A percentile compares a stretch with the other conserved stretches of the same genome.
Conservation (phyloP, 176 grass and related monocot genomes). For the Alopecurus myosuroides region DNA sequence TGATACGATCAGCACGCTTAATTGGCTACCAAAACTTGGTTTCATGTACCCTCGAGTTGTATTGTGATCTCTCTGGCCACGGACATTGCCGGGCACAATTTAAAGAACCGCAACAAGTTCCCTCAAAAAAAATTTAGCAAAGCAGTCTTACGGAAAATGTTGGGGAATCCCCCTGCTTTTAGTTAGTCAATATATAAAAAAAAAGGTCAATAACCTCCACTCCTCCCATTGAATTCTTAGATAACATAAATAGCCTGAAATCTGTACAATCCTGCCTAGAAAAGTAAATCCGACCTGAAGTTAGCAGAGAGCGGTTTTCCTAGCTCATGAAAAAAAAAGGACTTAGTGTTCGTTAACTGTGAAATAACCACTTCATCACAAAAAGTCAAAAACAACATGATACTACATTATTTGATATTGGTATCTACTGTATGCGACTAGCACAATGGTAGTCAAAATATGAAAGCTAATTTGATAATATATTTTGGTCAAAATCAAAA, state of each 20-base stretch:
- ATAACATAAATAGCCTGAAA: neutral
- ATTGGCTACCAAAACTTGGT: too few species aligned
- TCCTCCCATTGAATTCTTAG: neutral
- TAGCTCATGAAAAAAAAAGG: neutral
- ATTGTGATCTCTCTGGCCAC: too few species aligned
- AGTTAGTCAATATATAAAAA: neutral
- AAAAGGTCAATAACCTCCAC: neutral
- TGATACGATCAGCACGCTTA: neutral
- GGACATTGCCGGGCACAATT: too few species aligned
- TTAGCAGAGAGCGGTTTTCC: neutral
- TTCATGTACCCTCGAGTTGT: too few species aligned
- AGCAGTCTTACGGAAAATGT: neutral
- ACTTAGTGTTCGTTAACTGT: neutral
- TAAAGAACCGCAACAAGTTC: too few species aligned
- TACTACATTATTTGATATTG: neutral
- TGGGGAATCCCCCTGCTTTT: neutral
- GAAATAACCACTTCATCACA: neutral
- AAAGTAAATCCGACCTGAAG: neutral
- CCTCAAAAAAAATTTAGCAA: neutral
- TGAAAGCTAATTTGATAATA: neutral
- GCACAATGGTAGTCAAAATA: neutral
- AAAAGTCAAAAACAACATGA: too few species aligned
- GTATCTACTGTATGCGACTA: neutral
- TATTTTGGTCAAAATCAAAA: neutral
- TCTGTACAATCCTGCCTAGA: neutral